Evolutionary conservation across 495 filamentous ascomycete genomes (phyloP).

Genomic region (Paragyromitra xinjiangensis): DNA sequence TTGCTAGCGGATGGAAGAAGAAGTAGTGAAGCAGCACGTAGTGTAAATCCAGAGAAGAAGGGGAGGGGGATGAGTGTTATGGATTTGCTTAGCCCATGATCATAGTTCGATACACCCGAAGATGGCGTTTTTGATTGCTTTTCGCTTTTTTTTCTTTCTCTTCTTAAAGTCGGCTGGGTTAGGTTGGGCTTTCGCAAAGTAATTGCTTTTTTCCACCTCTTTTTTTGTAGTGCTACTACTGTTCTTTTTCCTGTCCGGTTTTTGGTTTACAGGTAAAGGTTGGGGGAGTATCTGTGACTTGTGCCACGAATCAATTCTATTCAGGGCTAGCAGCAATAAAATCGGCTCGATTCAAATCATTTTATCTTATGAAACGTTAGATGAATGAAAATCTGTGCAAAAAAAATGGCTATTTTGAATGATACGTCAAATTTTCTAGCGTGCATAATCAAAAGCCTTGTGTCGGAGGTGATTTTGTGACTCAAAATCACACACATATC

Average conservation of each 20-base stretch:
- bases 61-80: conserved; percentile 77
- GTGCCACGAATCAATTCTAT: conserved; percentile 38
- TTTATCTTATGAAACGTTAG: not conserved
- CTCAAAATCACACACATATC: not conserved
- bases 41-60: conserved; percentile 43
- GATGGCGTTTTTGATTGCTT: conserved; percentile 22
- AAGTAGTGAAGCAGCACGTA: conserved; percentile 47
- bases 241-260: not conserved
- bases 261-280: conserved; percentile 2
- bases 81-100: conserved; percentile 75
- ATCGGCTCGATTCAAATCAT: conserved; percentile 11
- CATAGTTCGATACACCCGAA: not conserved
- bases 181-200: conserved; percentile 21
- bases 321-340: conserved; percentile 15
- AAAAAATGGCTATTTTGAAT: conserved; percentile 1
- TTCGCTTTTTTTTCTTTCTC: not conserved
- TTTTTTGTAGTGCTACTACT: conserved; percentile 1
- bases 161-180: not conserved
- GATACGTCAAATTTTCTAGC: not conserved
- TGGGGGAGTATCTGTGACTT: conserved; percentile 39
- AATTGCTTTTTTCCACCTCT: conserved; percentile 5
- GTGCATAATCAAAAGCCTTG: not conserved
- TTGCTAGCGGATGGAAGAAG: conserved; percentile 78
- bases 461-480: not conserved
- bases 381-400: not conserved